Conservation (phyloP, 495 filamentous ascomycete species). For the Penicillium taxi region DNA sequence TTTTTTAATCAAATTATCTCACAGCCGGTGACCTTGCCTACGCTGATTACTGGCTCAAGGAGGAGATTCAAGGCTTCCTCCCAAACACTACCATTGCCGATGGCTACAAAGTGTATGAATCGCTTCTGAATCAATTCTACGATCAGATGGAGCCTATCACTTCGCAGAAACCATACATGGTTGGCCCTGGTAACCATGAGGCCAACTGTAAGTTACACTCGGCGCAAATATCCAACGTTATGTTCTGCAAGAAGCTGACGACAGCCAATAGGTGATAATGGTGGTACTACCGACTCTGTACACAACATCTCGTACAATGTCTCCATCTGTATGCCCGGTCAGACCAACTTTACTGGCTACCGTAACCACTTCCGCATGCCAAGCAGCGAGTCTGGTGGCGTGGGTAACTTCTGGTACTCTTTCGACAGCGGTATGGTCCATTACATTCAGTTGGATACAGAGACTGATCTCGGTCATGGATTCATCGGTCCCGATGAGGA, state of each 20-base stretch:
- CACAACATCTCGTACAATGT: no score
- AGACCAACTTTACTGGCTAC: constrained; percentile 9
- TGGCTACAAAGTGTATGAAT: constrained; percentile 6
- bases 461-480: constrained; percentile 23
- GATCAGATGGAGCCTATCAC: constrained; percentile 2
- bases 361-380: constrained; percentile 8
- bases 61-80: constrained; percentile 20
- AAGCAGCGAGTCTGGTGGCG: constrained; percentile 30
- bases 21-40: constrained; percentile 35
- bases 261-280: constrained; percentile 1
- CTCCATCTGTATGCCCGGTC: constrained; percentile 5
- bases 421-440: constrained; percentile 51
- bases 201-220: no score
- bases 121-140: constrained; percentile 6
- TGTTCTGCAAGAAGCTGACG: not conserved
- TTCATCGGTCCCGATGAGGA: constrained; percentile 32
- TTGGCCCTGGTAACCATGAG: constrained; percentile 9
- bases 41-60: constrained; percentile 34
- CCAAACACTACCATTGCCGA: constrained; percentile 24
- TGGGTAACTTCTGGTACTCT: constrained; percentile 51
- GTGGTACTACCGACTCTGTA: not conserved
- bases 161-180: constrained; percentile 6
- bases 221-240: no score
- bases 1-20: no score
- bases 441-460: constrained; percentile 39